Evolutionary conservation across 2,329 filamentous ascomycete species (phyloP).

Genomic region (Aspergillus nomiae): DNA sequence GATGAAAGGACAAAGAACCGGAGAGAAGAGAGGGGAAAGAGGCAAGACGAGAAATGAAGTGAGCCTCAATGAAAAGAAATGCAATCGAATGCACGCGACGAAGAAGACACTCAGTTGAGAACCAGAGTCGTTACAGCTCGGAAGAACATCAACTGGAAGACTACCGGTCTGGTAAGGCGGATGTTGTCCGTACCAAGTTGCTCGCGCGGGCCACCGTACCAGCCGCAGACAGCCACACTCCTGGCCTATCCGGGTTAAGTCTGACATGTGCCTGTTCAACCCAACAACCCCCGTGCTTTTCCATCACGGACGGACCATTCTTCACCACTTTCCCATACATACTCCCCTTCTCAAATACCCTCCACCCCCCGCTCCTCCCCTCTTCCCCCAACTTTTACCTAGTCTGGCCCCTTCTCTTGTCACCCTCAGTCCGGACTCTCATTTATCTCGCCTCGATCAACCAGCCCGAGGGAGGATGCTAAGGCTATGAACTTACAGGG

Average conservation of each 20-base stretch:
- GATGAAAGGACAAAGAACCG: not conserved
- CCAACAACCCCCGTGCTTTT: slow-evolving; percentile 29
- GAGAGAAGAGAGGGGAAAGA: not conserved
- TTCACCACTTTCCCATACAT: slow-evolving; percentile 12
- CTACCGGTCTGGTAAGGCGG: not conserved
- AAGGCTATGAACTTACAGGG: slow-evolving; percentile 43
- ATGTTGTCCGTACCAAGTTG: slow-evolving; percentile 14
- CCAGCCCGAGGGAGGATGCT: slow-evolving; percentile 34
- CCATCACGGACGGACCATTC: slow-evolving; percentile 17
- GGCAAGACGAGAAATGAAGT: not conserved
- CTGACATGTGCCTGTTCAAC: slow-evolving; percentile 29
- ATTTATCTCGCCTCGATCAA: slow-evolving; percentile 14
- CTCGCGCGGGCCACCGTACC: slow-evolving; percentile 23
- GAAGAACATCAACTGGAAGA: not conserved
- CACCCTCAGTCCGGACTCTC: slow-evolving; percentile 11
- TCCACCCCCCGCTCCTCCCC: slow-evolving; percentile 3
- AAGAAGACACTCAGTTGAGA: not conserved
- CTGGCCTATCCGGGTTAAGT: slow-evolving; percentile 18
- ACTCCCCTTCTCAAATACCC: slow-evolving; percentile 3
- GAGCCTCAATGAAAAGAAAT: not conserved
- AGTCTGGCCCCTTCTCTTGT: slow-evolving; percentile 6
- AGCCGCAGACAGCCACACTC: slow-evolving; percentile 14
- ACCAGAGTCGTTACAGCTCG: not conserved
- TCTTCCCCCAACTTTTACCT: not conserved
- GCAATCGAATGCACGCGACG: not conserved